Base-by-base conservation (phyloP, 2,329 filamentous ascomycete species). In the Xylariales sp. region DNA sequence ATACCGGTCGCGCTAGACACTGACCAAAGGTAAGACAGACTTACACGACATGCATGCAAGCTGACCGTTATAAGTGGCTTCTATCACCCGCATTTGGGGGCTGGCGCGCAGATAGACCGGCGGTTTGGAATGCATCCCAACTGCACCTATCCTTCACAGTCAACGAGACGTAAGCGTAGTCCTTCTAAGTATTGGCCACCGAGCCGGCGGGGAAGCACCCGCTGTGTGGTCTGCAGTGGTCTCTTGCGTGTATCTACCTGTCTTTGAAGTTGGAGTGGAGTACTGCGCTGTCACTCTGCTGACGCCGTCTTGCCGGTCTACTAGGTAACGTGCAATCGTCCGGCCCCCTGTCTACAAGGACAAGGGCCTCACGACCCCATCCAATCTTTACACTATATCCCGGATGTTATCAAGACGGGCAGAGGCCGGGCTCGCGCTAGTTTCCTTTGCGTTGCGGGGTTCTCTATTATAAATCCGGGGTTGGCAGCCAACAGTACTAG, bases 71-170 rank as follows among this genome's bases (percentile, higher is more conserved):
- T 16, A 60, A 52, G 56, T 64, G 34, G 57, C 62, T 46, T 39
- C 34, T 39, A 50, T 32, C 30, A 39, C 56, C 58, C 39, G 39
- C 34, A 58, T 57, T 56, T 56, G 61, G 48, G 46, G 46, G 46
- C 50, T 39, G 62, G 56, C 53, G 34, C 56, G 62, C 66, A 59
- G 57, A 5, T 7, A 55, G 56, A 45, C 59, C 62, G 4, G 46
- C 43, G 34, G 39, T 34, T 41, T 56, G 50, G 43, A 23, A 52
- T 58, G 50, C 52, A 34, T 65, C 46, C 18, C 18, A 49, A 36
- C 48, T 69, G 64, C 68, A 65, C 32, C 53, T 64, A 62, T 59
- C 60, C 61, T 67, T 65, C 54, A 28, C 52, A 49, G 62, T 69
- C 67, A 57, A 64, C 23, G 68, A 68, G 54, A 54, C 41, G 53